Conservation (phyloP, 106 monocot genomes). For the Dendrobium huoshanense region DNA sequence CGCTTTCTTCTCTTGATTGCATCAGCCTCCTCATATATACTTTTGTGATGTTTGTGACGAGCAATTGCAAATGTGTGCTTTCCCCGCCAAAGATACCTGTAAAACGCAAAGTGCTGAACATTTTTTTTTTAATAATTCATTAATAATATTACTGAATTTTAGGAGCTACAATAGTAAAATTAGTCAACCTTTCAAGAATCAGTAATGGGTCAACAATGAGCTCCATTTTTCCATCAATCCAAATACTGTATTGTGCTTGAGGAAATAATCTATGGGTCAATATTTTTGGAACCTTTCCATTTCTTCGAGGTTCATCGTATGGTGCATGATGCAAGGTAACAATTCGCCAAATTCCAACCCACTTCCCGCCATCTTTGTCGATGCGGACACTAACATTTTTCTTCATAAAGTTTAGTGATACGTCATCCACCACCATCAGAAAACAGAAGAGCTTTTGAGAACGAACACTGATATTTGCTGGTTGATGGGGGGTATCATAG, state of each 20-base stretch:
- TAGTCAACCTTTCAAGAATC: slow-evolving; percentile 78
- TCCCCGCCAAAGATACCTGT: slow-evolving; percentile 91
- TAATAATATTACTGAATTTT: neutral
- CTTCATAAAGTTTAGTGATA: slow-evolving; percentile 69
- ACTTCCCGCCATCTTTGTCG: slow-evolving; percentile 75
- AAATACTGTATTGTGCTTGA: slow-evolving; percentile 86
- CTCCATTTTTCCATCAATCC: slow-evolving; percentile 99
- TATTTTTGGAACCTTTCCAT: slow-evolving; percentile 95
- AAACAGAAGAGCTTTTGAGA: slow-evolving; percentile 93
- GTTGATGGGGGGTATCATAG: slow-evolving; percentile 91
- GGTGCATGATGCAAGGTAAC: slow-evolving; percentile 61
- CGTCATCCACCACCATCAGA: slow-evolving; percentile 86
- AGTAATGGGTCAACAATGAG: slow-evolving; percentile 92
- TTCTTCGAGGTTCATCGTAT: slow-evolving; percentile 96
- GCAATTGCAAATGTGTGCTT: slow-evolving; percentile 94
- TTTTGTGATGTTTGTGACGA: slow-evolving; percentile 83
- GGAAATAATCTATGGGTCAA: slow-evolving; percentile 89
- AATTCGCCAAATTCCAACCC: slow-evolving; percentile 97
- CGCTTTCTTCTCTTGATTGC: slow-evolving; percentile 94
- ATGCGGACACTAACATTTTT: slow-evolving; percentile 46
- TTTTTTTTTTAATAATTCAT: neutral
- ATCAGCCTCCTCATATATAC: slow-evolving; percentile 96
- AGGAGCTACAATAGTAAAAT: neutral
- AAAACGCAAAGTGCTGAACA: neutral
- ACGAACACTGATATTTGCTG: slow-evolving; percentile 72